A percentile compares a stretch with the other conserved stretches of the same genome.
These are phyloP conservation scores for Clarireedia paspali DNA, from an alignment of 2,329 filamentous ascomycete genomes.

Conservation along the genomic window DNA sequence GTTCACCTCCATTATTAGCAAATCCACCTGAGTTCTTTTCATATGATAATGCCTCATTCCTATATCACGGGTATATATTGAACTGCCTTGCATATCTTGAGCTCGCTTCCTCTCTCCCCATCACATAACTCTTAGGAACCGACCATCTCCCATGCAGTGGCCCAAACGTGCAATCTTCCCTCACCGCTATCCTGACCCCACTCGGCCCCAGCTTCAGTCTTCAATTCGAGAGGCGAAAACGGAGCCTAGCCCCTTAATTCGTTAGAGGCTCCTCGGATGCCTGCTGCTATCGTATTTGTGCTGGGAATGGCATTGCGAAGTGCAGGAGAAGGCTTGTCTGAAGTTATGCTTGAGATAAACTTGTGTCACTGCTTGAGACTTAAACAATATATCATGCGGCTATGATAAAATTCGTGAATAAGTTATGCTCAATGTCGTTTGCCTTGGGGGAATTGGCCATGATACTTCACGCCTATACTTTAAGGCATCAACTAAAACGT, in stretches of 20 bases:
- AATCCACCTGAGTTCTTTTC: neutral
- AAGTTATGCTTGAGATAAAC: too few relatives aligned
- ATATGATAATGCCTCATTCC: neutral
- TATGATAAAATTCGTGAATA: too few relatives aligned
- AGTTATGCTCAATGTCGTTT: too few relatives aligned
- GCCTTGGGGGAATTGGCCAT: too few relatives aligned
- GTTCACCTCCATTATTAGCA: neutral
- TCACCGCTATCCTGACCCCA: conserved; percentile 1
- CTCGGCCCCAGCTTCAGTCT: neutral
- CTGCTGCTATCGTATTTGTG: neutral
- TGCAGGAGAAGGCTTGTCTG: too few relatives aligned
- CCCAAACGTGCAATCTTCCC: neutral
- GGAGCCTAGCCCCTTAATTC: neutral
- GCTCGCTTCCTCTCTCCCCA: neutral
- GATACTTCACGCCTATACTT: neutral
- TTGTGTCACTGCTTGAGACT: too few relatives aligned
- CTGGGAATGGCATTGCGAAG: too few relatives aligned
- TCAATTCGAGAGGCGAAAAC: neutral
- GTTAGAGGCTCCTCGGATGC: neutral
- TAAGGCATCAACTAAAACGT: neutral
- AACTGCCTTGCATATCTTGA: neutral
- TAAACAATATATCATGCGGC: too few relatives aligned
- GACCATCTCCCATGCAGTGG: neutral
- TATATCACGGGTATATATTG: neutral
- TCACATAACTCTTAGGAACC: too few relatives aligned